These are phyloP conservation scores for Candida corydali DNA, from an alignment of 805 yeast species.

Conservation along the genomic window DNA sequence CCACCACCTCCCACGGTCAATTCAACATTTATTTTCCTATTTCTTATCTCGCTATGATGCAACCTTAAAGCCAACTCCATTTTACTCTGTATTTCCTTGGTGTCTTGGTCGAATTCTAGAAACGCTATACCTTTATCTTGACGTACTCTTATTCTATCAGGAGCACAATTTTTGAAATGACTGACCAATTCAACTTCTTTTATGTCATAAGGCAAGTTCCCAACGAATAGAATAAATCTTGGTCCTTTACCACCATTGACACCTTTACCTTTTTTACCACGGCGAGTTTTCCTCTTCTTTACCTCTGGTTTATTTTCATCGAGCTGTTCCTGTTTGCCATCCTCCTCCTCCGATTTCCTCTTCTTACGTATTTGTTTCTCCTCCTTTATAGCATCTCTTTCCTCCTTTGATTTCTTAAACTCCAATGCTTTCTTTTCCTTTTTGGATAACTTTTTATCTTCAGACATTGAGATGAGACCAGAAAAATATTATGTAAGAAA, in stretches of 20 bases:
- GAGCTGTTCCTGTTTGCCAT: constrained; percentile 33
- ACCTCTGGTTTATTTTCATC: constrained; percentile 25
- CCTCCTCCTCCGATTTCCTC: constrained; percentile 21
- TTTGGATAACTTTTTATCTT: constrained; percentile 49
- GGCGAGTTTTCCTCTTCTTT: constrained; percentile 71
- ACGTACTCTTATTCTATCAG: constrained; percentile 75
- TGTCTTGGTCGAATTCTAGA: constrained; percentile 65
- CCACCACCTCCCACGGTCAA: constrained; percentile 99
- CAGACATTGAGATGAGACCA: constrained; percentile 11
- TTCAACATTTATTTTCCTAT: constrained; percentile 88
- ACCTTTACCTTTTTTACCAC: constrained; percentile 72
- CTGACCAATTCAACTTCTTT: constrained; percentile 56
- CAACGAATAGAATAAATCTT: constrained; percentile 82
- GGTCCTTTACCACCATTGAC: constrained; percentile 46
- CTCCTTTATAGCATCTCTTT: constrained; percentile 31
- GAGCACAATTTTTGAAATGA: constrained; percentile 72
- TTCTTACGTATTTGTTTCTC: constrained; percentile 26
- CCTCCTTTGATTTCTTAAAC: constrained; percentile 45
- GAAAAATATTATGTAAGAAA: not conserved
- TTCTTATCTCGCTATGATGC: constrained; percentile 69
- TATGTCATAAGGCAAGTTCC: constrained; percentile 77
- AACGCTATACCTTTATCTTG: constrained; percentile 89
- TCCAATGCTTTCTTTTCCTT: constrained; percentile 62
- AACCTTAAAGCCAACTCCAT: constrained; percentile 82
- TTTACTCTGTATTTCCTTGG: constrained; percentile 63